Evolutionary conservation across 1,284 basidiomycete genomes (phyloP).

Genomic region (Tilletiaria anomala): DNA sequence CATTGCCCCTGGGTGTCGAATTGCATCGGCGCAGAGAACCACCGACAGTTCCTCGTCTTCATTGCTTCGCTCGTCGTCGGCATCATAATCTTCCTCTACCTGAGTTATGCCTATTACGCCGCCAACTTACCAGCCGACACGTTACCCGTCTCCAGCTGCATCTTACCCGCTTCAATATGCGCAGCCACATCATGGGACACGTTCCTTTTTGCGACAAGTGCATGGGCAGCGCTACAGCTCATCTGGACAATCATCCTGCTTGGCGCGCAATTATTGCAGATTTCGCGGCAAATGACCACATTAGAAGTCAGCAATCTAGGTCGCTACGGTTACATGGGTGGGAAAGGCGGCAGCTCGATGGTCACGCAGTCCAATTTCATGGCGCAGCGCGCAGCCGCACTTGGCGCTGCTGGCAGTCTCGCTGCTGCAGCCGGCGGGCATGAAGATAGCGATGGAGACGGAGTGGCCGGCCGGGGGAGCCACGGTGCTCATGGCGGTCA

Average conservation of each 20-base stretch:
- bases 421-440: slow-evolving; percentile 1
- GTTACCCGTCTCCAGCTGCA: slow-evolving; percentile 45
- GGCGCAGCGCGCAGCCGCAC: neutral
- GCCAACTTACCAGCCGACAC: too few relatives aligned
- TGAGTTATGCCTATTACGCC: slow-evolving; percentile 70
- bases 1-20: slow-evolving; percentile 99
- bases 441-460: slow-evolving; percentile 3
- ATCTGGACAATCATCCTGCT: slow-evolving; percentile 83
- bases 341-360: slow-evolving; percentile 57
- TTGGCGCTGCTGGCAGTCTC: neutral
- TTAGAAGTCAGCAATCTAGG: slow-evolving; percentile 89
- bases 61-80: slow-evolving; percentile 68
- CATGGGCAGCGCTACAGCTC: slow-evolving; percentile 80
- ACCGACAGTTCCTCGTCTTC: slow-evolving; percentile 85
- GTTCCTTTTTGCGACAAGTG: slow-evolving; percentile 64
- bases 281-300: slow-evolving; percentile 86
- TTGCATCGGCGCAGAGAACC: slow-evolving; percentile 85
- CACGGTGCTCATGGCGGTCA: neutral
- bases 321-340: slow-evolving; percentile 92
- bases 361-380: slow-evolving; percentile 19
- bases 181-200: slow-evolving; percentile 48
- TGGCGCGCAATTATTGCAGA: slow-evolving; percentile 74
- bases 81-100: slow-evolving; percentile 63
- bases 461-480: neutral
- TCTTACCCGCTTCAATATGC: slow-evolving; percentile 59